These are phyloP conservation scores for Kwoniella heveanensis DNA, from an alignment of 768 basidiomycete species.

Conservation along the genomic window DNA sequence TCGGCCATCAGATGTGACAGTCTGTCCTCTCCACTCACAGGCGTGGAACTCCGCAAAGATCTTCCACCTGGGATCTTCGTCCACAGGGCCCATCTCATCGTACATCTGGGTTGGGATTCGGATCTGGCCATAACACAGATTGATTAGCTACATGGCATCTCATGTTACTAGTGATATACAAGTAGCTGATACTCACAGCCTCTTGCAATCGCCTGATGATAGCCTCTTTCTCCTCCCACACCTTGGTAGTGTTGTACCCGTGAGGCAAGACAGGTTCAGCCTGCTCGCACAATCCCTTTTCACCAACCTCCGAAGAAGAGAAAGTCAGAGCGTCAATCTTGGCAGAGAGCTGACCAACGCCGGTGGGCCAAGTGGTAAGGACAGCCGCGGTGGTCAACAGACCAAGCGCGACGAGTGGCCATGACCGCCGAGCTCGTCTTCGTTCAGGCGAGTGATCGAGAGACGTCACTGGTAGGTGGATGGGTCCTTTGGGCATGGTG, in stretches of 20 bases:
- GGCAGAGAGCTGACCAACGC: slow-evolving; percentile 3
- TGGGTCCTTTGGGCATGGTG: slow-evolving; percentile 26
- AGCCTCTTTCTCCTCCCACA: slow-evolving; percentile 35
- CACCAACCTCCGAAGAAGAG: background rate
- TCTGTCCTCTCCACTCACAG: slow-evolving; percentile 24
- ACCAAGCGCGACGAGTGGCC: slow-evolving; percentile 24
- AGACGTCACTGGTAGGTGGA: slow-evolving; percentile 21
- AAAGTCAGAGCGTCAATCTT: background rate
- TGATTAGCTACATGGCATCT: no score
- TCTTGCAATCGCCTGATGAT: slow-evolving; percentile 44
- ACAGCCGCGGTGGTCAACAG: slow-evolving; percentile 15
- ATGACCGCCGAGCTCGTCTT: slow-evolving; percentile 6
- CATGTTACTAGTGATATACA: no score
- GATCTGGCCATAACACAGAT: slow-evolving; percentile 25
- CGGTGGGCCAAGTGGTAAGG: slow-evolving; percentile 4
- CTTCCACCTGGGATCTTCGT: slow-evolving; percentile 44
- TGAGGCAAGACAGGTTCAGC: slow-evolving; percentile 27
- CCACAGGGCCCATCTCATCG: slow-evolving; percentile 52
- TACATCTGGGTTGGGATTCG: slow-evolving; percentile 47
- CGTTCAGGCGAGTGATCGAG: slow-evolving; percentile 10
- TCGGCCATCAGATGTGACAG: no score
- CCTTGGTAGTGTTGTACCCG: slow-evolving; percentile 26
- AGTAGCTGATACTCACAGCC: slow-evolving; percentile 33
- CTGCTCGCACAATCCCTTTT: slow-evolving; percentile 22
- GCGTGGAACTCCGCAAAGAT: slow-evolving; percentile 43